Evolutionary conservation across 2,329 filamentous ascomycete species (phyloP).

Genomic region (Sphaerulina musiva): DNA sequence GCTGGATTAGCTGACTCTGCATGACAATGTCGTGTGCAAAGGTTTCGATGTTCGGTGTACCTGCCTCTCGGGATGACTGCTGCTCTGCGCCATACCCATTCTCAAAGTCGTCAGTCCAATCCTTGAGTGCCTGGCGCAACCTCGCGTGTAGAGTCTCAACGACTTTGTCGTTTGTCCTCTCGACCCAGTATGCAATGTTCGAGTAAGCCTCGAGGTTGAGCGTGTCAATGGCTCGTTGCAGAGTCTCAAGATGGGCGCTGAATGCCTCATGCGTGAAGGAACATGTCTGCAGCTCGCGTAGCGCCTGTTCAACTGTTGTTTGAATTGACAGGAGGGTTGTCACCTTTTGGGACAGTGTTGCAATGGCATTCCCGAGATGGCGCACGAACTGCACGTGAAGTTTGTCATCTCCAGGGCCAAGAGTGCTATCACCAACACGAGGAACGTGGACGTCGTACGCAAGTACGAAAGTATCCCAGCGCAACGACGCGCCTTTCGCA

Average conservation of each 20-base stretch:
- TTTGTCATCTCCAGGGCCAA: constrained; percentile 27
- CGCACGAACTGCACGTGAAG: constrained; percentile 88
- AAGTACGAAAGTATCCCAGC: constrained; percentile 98
- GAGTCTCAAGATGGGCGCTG: constrained; percentile 69
- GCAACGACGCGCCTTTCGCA: constrained; percentile 76
- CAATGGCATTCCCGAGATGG: constrained; percentile 82
- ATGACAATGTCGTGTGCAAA: constrained; percentile 91
- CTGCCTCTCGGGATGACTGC: constrained; percentile 37
- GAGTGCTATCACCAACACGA: constrained; percentile 41
- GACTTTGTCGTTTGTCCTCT: constrained; percentile 76
- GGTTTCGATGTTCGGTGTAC: constrained; percentile 60
- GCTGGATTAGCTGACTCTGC: constrained; percentile 94
- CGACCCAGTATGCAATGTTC: constrained; percentile 86
- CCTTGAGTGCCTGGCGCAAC: constrained; percentile 72
- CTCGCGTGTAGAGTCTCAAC: constrained; percentile 73
- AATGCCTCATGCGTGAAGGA: constrained; percentile 76
- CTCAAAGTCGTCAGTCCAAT: constrained; percentile 86
- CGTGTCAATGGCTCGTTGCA: constrained; percentile 91
- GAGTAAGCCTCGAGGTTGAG: constrained; percentile 94
- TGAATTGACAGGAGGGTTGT: constrained; percentile 71
- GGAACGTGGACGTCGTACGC: constrained; percentile 86
- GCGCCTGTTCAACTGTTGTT: constrained; percentile 70
- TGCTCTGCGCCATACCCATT: constrained; percentile 30
- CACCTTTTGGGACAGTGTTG: constrained; percentile 82
- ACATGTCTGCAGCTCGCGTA: constrained; percentile 77